A percentile compares a stretch with the other conserved stretches of the same genome.
phyloP scores from a whole-genome alignment of 225 moss, liverwort and hornwort species.

The Thuidium tamariscinum region DNA sequence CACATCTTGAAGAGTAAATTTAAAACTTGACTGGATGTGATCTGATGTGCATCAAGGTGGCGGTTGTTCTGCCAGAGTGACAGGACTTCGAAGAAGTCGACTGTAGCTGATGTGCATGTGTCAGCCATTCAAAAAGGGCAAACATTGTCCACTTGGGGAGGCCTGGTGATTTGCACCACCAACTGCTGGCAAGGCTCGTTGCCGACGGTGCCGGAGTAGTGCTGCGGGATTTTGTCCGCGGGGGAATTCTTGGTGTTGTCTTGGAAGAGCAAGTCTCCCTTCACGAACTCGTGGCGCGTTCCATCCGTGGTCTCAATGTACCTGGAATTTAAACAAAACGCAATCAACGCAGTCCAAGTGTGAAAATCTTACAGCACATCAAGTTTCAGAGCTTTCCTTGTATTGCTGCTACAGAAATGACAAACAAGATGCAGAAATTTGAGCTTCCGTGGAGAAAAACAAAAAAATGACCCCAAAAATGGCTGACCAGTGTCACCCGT shows the following conservation, averaged over 20 bases:
- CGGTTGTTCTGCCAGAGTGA: no score
- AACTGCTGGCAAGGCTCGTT: constrained; percentile 19
- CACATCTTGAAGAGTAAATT: neutral
- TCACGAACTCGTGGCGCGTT: neutral
- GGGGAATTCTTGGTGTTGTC: constrained; percentile 11
- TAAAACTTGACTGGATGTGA: neutral
- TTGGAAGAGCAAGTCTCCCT: constrained; percentile 32
- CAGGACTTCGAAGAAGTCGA: no score
- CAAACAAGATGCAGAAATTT: neutral
- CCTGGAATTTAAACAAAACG: neutral
- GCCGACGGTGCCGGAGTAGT: constrained; percentile 22
- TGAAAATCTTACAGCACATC: neutral
- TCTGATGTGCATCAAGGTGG: neutral
- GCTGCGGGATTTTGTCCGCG: constrained; percentile 12
- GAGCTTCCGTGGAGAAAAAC: neutral
- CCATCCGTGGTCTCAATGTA: constrained; percentile 26
- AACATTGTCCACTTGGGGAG: constrained; percentile 15
- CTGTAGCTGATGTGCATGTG: no score
- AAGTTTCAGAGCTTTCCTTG: neutral
- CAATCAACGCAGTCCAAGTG: neutral
- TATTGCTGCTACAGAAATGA: neutral
- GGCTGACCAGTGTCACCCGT: neutral
- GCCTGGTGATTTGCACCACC: neutral
- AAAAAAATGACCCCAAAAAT: neutral
- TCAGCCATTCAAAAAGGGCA: constrained; percentile 4